These are phyloP conservation scores for Elsinoe perseae DNA, from an alignment of 2,329 filamentous ascomycete genomes.

Conservation along the genomic window DNA sequence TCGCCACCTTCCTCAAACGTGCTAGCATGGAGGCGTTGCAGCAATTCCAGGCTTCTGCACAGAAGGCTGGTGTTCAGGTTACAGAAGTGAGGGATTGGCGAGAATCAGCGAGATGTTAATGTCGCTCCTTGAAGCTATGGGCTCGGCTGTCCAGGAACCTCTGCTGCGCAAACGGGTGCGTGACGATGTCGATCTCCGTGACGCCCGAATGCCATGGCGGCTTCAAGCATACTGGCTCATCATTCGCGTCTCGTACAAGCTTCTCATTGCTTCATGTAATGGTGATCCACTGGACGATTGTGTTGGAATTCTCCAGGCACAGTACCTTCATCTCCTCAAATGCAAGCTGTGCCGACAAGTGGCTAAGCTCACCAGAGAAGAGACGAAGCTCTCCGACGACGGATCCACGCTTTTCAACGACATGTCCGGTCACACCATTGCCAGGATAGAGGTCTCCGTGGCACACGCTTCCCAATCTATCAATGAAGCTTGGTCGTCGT, in stretches of 20 bases:
- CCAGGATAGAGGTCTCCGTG: background rate
- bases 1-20: conserved; percentile 50
- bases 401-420: background rate
- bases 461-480: background rate
- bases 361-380: conserved; percentile 20
- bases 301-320: background rate
- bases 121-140: conserved; percentile 51
- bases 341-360: conserved; percentile 24
- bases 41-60: conserved; percentile 20
- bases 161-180: conserved; percentile 51
- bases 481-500: background rate
- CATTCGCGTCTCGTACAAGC: conserved; percentile 47
- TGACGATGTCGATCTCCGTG: conserved; percentile 42
- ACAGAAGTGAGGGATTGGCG: conserved; percentile 51
- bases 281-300: conserved; percentile 34
- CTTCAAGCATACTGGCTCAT: conserved; percentile 56
- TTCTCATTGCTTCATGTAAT: conserved; percentile 39
- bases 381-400: background rate
- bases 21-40: conserved; percentile 46
- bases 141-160: conserved; percentile 31
- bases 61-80: conserved; percentile 45
- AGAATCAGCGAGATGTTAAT: conserved; percentile 55
- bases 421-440: background rate
- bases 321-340: conserved; percentile 21
- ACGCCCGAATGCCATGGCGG: conserved; percentile 50